These are phyloP conservation scores for Fraxinus baroniana DNA, from an alignment of 305 asterid genomes.

Conservation along the genomic window DNA sequence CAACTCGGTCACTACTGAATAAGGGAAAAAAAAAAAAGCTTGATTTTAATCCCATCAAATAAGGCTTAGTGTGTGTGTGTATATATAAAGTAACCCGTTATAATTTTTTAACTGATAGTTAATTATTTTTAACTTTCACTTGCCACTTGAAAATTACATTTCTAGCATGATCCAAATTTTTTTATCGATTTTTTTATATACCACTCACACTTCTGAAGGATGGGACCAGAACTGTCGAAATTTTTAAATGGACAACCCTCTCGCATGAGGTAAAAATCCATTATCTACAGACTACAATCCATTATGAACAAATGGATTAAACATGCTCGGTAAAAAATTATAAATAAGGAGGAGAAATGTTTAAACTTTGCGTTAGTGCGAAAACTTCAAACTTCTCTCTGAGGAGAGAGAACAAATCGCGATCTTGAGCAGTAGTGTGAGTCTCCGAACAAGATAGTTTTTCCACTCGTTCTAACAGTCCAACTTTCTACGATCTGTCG, in stretches of 20 bases:
- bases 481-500: conserved; percentile 28
- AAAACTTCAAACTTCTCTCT: neutral
- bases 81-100: neutral
- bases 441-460: conserved; percentile 12
- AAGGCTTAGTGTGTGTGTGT: too few relatives aligned
- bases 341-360: neutral
- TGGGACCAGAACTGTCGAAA: too few relatives aligned
- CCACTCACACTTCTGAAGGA: too few relatives aligned
- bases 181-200: too few relatives aligned
- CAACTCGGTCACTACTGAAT: too few relatives aligned
- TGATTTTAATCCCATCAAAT: too few relatives aligned
- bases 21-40: too few relatives aligned
- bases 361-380: neutral
- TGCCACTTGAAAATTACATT: neutral
- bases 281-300: too few relatives aligned
- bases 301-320: neutral
- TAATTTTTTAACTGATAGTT: neutral
- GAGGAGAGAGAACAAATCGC: neutral
- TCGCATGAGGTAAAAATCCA: too few relatives aligned
- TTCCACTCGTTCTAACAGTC: neutral
- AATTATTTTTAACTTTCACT: neutral
- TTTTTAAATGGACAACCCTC: too few relatives aligned
- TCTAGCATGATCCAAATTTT: neutral
- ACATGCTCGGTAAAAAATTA: neutral
- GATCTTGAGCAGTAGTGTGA: neutral